A percentile compares a stretch with the other conserved stretches of the same genome.
These are phyloP conservation scores for Thielaviopsis populi DNA, from an alignment of 2,329 filamentous ascomycete species.

Conservation along the genomic window DNA sequence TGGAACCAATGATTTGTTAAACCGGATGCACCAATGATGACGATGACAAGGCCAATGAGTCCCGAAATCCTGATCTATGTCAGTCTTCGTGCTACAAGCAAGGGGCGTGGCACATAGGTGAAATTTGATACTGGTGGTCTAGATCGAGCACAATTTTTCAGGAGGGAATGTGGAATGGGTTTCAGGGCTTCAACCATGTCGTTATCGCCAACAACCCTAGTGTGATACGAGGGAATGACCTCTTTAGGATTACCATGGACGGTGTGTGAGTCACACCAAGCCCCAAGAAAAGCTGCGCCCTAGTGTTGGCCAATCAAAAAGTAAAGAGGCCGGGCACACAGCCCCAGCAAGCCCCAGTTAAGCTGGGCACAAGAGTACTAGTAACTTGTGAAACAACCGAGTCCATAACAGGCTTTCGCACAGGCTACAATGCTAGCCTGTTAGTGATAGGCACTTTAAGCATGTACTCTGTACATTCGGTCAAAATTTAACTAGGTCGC, in stretches of 20 bases:
- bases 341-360: not conserved
- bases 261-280: constrained; percentile 9
- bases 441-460: not conserved
- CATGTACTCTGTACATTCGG: not conserved
- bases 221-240: not conserved
- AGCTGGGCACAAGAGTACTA: not conserved
- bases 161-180: not conserved
- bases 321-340: not conserved
- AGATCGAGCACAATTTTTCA: not conserved
- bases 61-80: not conserved
- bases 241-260: not conserved
- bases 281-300: constrained; percentile 1
- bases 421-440: not conserved
- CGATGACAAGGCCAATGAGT: not conserved
- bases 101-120: not conserved
- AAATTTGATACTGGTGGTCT: not conserved
- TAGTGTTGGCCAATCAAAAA: not conserved
- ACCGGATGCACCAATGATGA: not conserved
- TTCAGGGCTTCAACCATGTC: not conserved
- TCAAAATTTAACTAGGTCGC: not conserved
- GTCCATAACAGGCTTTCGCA: not conserved
- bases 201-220: not conserved
- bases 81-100: not conserved
- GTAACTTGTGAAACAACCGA: not conserved
- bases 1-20: too few species aligned